Conservation (phyloP, 495 filamentous ascomycete genomes). For the Aspergillus ellipticus region DNA sequence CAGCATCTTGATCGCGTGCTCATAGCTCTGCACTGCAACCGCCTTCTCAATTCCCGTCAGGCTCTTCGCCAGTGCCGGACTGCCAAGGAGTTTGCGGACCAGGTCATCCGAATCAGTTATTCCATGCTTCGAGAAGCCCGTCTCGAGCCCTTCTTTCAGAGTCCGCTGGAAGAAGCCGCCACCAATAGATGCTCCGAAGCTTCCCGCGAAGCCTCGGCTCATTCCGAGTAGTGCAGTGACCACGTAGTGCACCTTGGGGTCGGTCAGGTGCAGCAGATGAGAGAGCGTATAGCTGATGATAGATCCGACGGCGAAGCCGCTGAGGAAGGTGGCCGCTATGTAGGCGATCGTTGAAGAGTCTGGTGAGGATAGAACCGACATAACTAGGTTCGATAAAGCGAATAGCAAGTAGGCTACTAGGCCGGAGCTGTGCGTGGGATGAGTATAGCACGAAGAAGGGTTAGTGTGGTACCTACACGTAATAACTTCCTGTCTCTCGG, state of each 20-base stretch:
- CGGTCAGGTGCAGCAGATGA: constrained; percentile 67
- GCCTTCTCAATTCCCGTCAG: constrained; percentile 50
- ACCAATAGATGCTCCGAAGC: constrained; percentile 72
- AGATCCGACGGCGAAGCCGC: constrained; percentile 67
- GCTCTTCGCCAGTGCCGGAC: constrained; percentile 56
- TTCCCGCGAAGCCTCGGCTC: constrained; percentile 70
- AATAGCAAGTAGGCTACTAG: constrained; percentile 54
- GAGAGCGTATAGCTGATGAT: constrained; percentile 73
- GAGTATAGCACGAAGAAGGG: too few species aligned
- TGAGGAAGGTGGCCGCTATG: constrained; percentile 54
- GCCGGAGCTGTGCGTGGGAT: constrained; percentile 42
- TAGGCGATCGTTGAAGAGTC: constrained; percentile 44
- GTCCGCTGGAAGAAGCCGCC: constrained; percentile 68
- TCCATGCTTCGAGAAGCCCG: constrained; percentile 53
- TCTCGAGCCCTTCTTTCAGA: constrained; percentile 50
- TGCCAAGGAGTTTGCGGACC: constrained; percentile 61
- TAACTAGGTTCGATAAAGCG: constrained; percentile 41
- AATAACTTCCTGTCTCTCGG: constrained; percentile 62
- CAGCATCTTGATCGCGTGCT: constrained; percentile 52
- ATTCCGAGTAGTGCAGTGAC: constrained; percentile 66
- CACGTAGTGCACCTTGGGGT: constrained; percentile 60
- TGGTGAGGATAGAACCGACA: constrained; percentile 50
- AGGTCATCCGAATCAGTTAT: constrained; percentile 48
- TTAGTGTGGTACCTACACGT: constrained; percentile 48
- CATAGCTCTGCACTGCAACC: constrained; percentile 63